Percentiles rank a stretch among this genome's conserved stretches.
These are phyloP conservation scores for Ostreobium quekettii DNA, from an alignment of 139 green algal species.

Conservation along the genomic window DNA sequence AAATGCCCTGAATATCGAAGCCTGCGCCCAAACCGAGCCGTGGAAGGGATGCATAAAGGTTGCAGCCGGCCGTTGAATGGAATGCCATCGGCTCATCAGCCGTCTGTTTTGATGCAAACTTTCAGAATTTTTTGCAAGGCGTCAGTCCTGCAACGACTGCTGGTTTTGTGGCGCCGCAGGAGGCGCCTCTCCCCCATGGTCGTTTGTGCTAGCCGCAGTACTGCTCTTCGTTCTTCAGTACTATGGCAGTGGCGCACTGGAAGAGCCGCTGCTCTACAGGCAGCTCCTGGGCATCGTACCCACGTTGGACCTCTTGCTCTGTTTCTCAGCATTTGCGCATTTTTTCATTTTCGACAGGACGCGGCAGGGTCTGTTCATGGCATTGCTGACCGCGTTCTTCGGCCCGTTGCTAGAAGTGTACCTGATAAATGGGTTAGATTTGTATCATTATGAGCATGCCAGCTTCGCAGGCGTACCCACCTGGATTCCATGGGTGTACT, in stretches of 20 bases:
- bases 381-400: conserved; percentile 14
- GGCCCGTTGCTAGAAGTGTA: conserved; percentile 22
- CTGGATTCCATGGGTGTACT: conserved; percentile 39
- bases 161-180: conserved; percentile 1
- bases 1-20: not conserved
- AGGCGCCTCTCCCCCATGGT: not conserved
- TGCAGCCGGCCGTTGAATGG: too few species aligned
- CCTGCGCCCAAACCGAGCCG: not conserved
- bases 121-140: not conserved
- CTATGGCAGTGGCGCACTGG: not conserved
- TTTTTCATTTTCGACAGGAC: conserved; percentile 21
- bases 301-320: conserved; percentile 9
- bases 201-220: not conserved
- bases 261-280: not conserved
- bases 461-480: conserved; percentile 19
- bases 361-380: conserved; percentile 15
- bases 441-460: conserved; percentile 23
- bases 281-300: not conserved
- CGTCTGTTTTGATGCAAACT: not conserved
- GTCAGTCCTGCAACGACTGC: not conserved
- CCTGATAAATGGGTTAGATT: conserved; percentile 20
- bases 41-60: too few species aligned
- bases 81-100: too few species aligned
- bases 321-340: not conserved
- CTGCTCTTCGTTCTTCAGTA: not conserved